These are phyloP conservation scores for Trametes versicolor DNA, from an alignment of 1,284 basidiomycete genomes.

Conservation along the genomic window DNA sequence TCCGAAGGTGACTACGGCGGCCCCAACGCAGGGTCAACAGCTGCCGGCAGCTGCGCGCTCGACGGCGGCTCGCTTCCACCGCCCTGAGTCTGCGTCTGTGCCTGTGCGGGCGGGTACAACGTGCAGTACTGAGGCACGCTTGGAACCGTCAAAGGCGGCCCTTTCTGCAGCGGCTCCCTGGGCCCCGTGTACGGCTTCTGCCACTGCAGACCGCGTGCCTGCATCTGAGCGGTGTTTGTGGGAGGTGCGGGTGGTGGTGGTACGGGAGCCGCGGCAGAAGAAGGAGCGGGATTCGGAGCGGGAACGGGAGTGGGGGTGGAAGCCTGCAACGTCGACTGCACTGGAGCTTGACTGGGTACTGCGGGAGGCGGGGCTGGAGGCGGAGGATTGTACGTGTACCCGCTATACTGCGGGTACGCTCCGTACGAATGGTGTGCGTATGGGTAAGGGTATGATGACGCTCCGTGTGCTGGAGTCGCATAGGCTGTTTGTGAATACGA, in stretches of 20 bases:
- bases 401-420: slow-evolving; percentile 27
- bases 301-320: background rate
- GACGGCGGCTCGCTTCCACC: background rate
- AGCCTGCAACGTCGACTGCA: background rate
- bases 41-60: background rate
- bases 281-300: background rate
- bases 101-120: background rate
- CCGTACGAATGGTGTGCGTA: slow-evolving; percentile 19
- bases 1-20: too few species aligned
- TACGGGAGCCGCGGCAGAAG: background rate
- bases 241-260: background rate
- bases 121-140: background rate
- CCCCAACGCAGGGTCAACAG: background rate
- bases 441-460: slow-evolving; percentile 19
- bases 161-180: slow-evolving; percentile 12
- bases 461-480: background rate
- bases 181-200: slow-evolving; percentile 41
- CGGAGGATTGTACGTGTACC: slow-evolving; percentile 21
- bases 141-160: slow-evolving; percentile 17
- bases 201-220: slow-evolving; percentile 36
- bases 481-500: background rate
- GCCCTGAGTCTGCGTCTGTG: background rate
- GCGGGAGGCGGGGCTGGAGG: slow-evolving; percentile 5
- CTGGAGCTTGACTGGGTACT: background rate
- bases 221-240: background rate